Conservation (phyloP, 2,329 filamentous ascomycete genomes). For the Cyanodermella asteris region DNA sequence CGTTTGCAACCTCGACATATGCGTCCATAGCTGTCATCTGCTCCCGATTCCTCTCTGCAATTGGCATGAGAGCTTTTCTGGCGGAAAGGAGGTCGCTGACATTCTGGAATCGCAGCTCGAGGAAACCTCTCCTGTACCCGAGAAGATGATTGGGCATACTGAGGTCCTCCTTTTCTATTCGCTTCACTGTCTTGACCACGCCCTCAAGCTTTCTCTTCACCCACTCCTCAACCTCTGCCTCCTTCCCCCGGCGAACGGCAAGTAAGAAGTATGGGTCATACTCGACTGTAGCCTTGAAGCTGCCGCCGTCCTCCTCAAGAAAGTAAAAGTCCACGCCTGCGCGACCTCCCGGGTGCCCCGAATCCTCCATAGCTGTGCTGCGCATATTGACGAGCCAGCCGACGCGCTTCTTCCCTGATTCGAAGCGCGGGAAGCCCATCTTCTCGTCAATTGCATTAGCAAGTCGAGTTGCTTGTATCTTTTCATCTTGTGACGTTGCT, state of each 20-base stretch:
- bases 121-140: slow-evolving; percentile 70
- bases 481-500: slow-evolving; percentile 79
- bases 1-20: slow-evolving; percentile 83
- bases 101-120: slow-evolving; percentile 73
- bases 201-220: slow-evolving; percentile 58
- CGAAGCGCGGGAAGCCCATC: slow-evolving; percentile 85
- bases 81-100: slow-evolving; percentile 71
- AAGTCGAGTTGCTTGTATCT: slow-evolving; percentile 62
- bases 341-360: slow-evolving; percentile 61
- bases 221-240: slow-evolving; percentile 94
- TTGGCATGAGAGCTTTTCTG: slow-evolving; percentile 60
- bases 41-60: slow-evolving; percentile 93
- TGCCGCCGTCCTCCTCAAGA: slow-evolving; percentile 66
- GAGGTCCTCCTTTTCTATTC: slow-evolving; percentile 79
- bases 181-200: slow-evolving; percentile 53
- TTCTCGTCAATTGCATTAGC: slow-evolving; percentile 80
- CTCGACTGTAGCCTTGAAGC: slow-evolving; percentile 89
- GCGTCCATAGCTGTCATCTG: slow-evolving; percentile 94
- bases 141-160: slow-evolving; percentile 88
- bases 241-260: slow-evolving; percentile 67
- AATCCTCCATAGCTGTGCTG: slow-evolving; percentile 65
- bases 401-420: slow-evolving; percentile 61
- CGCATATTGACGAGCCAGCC: slow-evolving; percentile 96
- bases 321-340: slow-evolving; percentile 95
- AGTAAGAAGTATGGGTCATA: slow-evolving; percentile 95